Evolutionary conservation across 179 eudicot species (phyloP).

Genomic region (Silene coronaria): DNA sequence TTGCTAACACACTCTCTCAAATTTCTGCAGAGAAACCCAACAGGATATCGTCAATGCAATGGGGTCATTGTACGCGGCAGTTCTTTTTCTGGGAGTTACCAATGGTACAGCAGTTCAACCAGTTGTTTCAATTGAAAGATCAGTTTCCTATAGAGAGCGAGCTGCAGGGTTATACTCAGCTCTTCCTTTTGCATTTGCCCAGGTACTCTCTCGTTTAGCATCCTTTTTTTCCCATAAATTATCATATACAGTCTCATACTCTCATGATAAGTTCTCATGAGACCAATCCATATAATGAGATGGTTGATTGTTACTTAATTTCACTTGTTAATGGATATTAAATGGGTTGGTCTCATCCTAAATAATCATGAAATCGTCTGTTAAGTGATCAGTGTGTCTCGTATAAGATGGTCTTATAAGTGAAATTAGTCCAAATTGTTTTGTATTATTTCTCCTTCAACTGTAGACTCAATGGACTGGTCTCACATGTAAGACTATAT

Average conservation of each 20-base stretch:
- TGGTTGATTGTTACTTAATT: too few species aligned
- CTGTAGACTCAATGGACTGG: background rate
- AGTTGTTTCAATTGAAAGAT: conserved; percentile 43
- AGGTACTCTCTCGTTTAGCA: conserved; percentile 23
- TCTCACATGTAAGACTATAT: background rate
- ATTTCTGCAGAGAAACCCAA: conserved; percentile 28
- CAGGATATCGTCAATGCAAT: conserved; percentile 38
- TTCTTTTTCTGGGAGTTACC: conserved; percentile 44
- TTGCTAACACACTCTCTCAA: conserved; percentile 10
- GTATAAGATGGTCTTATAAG: background rate
- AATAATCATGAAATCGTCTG: background rate
- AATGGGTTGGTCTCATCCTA: background rate
- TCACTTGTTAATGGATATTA: too few species aligned
- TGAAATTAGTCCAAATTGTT: too few species aligned
- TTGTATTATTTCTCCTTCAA: too few species aligned
- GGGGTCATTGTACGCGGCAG: conserved; percentile 47
- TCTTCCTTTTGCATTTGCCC: conserved; percentile 45
- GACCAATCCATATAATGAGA: too few species aligned
- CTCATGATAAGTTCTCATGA: too few species aligned
- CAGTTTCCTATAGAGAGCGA: conserved; percentile 46
- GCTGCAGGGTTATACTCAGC: conserved; percentile 50
- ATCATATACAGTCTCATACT: background rate
- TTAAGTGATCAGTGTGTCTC: background rate
- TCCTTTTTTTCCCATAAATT: background rate
- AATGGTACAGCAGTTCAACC: conserved; percentile 46